These are phyloP conservation scores for Xylaria sp. DNA, from an alignment of 2,329 filamentous ascomycete species.

Conservation along the genomic window DNA sequence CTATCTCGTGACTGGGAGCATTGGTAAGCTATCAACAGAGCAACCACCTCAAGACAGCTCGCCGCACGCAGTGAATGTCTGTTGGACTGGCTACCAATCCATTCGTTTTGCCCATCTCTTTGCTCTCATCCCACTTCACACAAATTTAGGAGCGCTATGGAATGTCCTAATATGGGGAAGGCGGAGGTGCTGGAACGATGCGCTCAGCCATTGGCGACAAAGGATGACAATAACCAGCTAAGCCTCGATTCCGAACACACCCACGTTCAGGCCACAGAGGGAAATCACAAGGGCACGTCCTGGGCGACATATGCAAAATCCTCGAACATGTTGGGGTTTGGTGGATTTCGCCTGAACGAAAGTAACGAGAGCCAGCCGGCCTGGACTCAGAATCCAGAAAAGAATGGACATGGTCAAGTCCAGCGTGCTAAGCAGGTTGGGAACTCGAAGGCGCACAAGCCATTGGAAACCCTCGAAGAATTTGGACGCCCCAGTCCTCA, in stretches of 20 bases:
- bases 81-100: no score
- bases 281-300: neutral
- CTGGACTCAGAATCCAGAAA: neutral
- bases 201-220: neutral
- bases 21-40: no score
- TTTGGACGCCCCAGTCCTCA: constrained; percentile 10
- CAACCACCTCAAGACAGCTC: neutral
- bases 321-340: neutral
- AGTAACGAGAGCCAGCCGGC: neutral
- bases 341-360: neutral
- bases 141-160: neutral
- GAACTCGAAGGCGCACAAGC: neutral
- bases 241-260: neutral
- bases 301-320: neutral
- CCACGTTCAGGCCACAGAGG: neutral
- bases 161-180: neutral
- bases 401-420: neutral
- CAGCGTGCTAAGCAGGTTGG: neutral
- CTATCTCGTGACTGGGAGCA: no score
- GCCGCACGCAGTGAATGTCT: neutral
- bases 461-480: neutral
- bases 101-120: neutral
- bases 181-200: neutral
- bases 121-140: neutral
- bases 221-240: neutral